Evolutionary conservation across 2,329 filamentous ascomycete species (phyloP), one percentile per base, ranked within the genome.

Genomic region (Cladosporium sp.): DNA sequence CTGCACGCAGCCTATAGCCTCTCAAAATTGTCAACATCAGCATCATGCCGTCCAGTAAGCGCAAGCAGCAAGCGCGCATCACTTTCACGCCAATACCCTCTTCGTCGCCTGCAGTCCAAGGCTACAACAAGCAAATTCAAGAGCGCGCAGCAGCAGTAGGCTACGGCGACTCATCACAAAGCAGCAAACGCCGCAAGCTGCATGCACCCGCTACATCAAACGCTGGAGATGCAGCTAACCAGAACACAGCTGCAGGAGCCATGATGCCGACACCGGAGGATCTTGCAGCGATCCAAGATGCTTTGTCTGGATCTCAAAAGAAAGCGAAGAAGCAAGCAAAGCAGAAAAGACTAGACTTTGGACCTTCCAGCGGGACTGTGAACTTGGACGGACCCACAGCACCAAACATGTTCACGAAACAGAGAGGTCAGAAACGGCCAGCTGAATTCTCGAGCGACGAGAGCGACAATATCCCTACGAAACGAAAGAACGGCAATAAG

Each of bases 11-110:
- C 40, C 12, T 17, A 4, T 19, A 34, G 32, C 24, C 25, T 32
- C 28, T 10, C 28, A 2, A 32, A 32, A 32, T 9, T 32, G 28
- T 32, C 28, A 32, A 32, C 22, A 39, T 22, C 28, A 44, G 4
- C 12, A 52, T 20, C 20, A 60, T 60, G 58, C 47, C 58, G 4
- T 25, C 44, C 34, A 56, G 45, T 36, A 62, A 59, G 28, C 63
- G 66, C 39, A 48, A 48, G 22, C 70, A 71, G 37, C 77, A 79
- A 60, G 71, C 72, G 7, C 74, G 74, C 24, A 66, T 79, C 19
- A 70, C 67, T 49, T 79, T 79, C 65, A 76, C 73, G 0, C 72
- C 75, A 4, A 58, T 75, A 4, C 66, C 73, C 7, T 72, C 75
- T 12, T 73, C 73, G 0, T 75, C 75, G 4, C 72, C 74, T 15